Evolutionary conservation across 345 rosid species (phyloP), one percentile per base, ranked within the genome.

Genomic region (Boechera stricta): DNA sequence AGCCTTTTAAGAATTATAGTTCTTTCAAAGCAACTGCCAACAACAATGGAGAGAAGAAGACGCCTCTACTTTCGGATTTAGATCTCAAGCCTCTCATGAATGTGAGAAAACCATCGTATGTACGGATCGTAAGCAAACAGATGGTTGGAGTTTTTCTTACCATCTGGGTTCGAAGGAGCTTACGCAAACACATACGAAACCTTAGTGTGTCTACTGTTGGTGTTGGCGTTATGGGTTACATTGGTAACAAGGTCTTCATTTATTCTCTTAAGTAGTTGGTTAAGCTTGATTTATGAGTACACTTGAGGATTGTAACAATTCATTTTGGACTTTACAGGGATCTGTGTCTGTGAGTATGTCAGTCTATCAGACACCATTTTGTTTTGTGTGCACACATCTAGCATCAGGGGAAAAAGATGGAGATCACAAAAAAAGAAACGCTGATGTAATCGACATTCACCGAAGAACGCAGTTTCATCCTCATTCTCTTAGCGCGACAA

Each of bases 161-260:
- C 35, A 67, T 93, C 15, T 93, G 98, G 98, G 97, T 91, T 41
- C 90, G 94, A 5, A 87, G 87, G 76, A 83, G 95, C 84, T 82
- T 93, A 78, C 91, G 98, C 31, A 86, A 84, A 78, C 88, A 88
- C 64, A 91, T 93, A 71, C 91, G 87, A 69, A 89, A 93, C 63
- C 55, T 93, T 31, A 87, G 85, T 81, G 92, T 91, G 29, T 91
- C 98, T 13, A 88, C 89, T 45, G 98, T 93, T 76, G 97, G 97
- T 54, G 98, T 93, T 78, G 97, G 98, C 10, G 87, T 78, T 29
- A 93, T 93, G 98, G 98, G 98, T 84, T 93, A 88, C 84, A 93
- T 93, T 54, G 97, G 98, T 68, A 93, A 93, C 82, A 91, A 93
- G 93, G 98, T 93, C 29, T 8, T 64, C 62, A 71, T 76, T 49